A percentile compares a stretch with the other conserved stretches of the same genome.
These are phyloP conservation scores for Fraxinus excelsior DNA, from an alignment of 257 asterid genomes.

Conservation along the genomic window DNA sequence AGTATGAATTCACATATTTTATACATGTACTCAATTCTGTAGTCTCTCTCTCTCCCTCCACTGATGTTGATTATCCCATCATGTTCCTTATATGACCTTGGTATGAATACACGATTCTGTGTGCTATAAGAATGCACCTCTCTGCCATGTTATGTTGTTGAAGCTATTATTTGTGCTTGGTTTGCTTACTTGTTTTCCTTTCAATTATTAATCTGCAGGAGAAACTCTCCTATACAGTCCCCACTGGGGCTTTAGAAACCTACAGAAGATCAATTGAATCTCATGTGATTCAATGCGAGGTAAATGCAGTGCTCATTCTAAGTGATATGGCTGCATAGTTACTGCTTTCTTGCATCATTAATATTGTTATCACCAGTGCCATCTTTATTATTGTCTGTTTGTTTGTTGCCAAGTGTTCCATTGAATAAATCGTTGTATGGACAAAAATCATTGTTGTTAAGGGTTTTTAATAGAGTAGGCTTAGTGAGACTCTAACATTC, in stretches of 20 bases:
- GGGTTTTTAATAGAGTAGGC: neutral
- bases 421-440: too few species aligned
- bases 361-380: neutral
- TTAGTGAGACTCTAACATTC: neutral
- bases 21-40: neutral
- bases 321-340: constrained; percentile 13
- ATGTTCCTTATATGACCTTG: constrained; percentile 23
- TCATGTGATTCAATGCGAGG: constrained; percentile 63
- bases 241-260: constrained; percentile 63
- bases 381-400: neutral
- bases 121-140: constrained; percentile 17
- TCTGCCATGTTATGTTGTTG: constrained; percentile 16
- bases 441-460: neutral
- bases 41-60: neutral
- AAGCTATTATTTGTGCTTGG: constrained; percentile 17
- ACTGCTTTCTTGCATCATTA: constrained; percentile 13
- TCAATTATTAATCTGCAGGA: constrained; percentile 49
- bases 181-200: constrained; percentile 22
- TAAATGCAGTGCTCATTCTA: constrained; percentile 35
- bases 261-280: constrained; percentile 71
- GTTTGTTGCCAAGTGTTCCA: too few species aligned
- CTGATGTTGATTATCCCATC: constrained; percentile 12
- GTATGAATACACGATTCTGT: constrained; percentile 5
- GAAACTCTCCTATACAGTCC: constrained; percentile 66
- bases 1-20: constrained; percentile 42